Percentiles rank a stretch among this genome's conserved stretches.
These are phyloP conservation scores for Pinus albicaulis DNA, from an alignment of 75 land plant species.

Conservation along the genomic window DNA sequence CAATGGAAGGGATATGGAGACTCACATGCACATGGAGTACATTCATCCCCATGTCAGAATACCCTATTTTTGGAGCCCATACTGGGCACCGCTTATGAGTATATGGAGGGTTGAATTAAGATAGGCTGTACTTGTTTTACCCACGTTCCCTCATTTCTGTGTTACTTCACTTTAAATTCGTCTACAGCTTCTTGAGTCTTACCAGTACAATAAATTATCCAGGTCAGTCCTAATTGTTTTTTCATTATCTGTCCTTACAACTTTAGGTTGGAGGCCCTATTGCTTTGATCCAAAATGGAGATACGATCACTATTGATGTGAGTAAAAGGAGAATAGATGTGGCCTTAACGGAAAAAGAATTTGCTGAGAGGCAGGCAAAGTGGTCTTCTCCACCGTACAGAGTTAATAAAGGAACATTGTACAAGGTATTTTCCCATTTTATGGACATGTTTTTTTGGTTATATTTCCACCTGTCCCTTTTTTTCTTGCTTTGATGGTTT, in stretches of 20 bases:
- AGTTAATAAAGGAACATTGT: conserved; percentile 72
- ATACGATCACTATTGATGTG: conserved; percentile 81
- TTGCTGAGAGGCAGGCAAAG: conserved; percentile 53
- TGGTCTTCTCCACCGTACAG: conserved; percentile 84
- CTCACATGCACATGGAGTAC: no score
- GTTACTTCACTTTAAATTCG: neutral
- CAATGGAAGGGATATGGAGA: no score
- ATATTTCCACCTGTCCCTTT: neutral
- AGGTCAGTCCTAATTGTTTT: neutral
- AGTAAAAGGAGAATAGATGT: conserved; percentile 72
- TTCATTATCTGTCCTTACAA: neutral
- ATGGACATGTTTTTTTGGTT: neutral
- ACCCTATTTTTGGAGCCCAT: no score
- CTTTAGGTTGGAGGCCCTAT: conserved; percentile 97
- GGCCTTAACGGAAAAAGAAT: conserved; percentile 55
- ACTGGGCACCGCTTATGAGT: no score
- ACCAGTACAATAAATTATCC: neutral
- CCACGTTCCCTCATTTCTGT: no score
- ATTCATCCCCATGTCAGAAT: no score
- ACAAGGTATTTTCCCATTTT: conserved; percentile 52
- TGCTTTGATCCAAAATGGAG: conserved; percentile 77
- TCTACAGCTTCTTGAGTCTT: neutral
- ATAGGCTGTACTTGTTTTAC: no score
- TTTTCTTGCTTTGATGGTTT: neutral
- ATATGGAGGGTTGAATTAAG: no score